Evolutionary conservation across 306 rosid species (phyloP).

Genomic region (Prunus armeniaca): DNA sequence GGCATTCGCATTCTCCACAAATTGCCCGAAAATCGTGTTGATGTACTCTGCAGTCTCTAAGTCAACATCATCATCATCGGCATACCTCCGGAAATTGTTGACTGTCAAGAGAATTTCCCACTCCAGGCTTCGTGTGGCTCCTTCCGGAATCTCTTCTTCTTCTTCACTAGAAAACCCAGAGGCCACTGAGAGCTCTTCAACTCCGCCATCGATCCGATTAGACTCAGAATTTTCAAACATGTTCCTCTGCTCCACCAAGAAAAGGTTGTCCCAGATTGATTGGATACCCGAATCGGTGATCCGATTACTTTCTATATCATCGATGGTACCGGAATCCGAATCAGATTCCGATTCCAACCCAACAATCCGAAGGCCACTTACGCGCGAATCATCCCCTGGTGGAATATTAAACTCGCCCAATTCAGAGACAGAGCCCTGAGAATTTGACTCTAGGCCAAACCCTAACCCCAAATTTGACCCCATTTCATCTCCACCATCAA

Average conservation of each 20-base stretch:
- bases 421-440: conserved; percentile 28
- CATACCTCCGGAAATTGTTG: conserved; percentile 51
- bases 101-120: conserved; percentile 81
- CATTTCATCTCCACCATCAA: conserved; percentile 27
- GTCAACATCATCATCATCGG: conserved; percentile 26
- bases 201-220: conserved; percentile 38
- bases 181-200: conserved; percentile 51
- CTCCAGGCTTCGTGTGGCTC: conserved; percentile 52
- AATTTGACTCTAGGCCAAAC: conserved; percentile 31
- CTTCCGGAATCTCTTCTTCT: conserved; percentile 44
- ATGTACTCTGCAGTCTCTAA: conserved; percentile 43
- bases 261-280: conserved; percentile 52
- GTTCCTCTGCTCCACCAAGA: conserved; percentile 62
- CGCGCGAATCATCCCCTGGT: conserved; percentile 14
- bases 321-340: conserved; percentile 31
- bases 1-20: conserved; percentile 58
- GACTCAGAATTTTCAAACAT: conserved; percentile 55
- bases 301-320: conserved; percentile 34
- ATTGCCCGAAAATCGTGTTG: conserved; percentile 59
- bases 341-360: conserved; percentile 70
- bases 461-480: conserved; percentile 30
- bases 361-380: conserved; percentile 53
- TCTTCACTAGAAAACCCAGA: conserved; percentile 52
- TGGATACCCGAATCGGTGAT: conserved; percentile 45
- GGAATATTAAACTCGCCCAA: conserved; percentile 19